Evolutionary conservation across 805 yeast species (phyloP).

Genomic region (Wilhelminamyces savonicus): DNA sequence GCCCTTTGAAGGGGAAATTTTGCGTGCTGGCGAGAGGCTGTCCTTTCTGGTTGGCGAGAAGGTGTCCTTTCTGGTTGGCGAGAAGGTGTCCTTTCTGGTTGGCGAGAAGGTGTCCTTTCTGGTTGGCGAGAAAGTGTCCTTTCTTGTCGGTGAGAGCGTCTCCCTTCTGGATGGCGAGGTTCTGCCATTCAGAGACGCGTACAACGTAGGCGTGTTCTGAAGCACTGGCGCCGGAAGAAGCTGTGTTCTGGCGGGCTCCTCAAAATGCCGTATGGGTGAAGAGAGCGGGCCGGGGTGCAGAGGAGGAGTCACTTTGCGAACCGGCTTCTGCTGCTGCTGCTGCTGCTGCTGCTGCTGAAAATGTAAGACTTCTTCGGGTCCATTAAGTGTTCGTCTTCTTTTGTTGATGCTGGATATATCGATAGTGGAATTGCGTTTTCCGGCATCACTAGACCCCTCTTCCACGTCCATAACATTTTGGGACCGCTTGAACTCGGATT

Average conservation of each 20-base stretch:
- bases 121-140: no score
- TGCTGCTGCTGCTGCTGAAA: slow-evolving; percentile 4
- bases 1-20: slow-evolving; percentile 36
- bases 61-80: no score
- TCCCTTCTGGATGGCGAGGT: background rate
- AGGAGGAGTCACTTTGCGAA: no score
- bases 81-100: no score
- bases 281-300: no score
- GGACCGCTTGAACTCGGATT: no score
- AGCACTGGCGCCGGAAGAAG: background rate
- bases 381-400: slow-evolving; percentile 33
- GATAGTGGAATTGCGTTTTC: slow-evolving; percentile 6
- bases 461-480: no score
- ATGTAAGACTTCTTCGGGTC: slow-evolving; percentile 35
- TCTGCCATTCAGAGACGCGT: background rate
- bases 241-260: background rate
- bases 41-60: no score
- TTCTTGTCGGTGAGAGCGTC: slow-evolving; percentile 1
- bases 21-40: no score
- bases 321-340: no score
- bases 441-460: slow-evolving; percentile 3
- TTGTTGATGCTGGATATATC: slow-evolving; percentile 19
- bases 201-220: background rate
- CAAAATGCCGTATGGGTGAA: no score
- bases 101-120: no score